Evolutionary conservation across 805 yeast species (phyloP).

Genomic region (Saccharomycopsis oosterbeekiorum): DNA sequence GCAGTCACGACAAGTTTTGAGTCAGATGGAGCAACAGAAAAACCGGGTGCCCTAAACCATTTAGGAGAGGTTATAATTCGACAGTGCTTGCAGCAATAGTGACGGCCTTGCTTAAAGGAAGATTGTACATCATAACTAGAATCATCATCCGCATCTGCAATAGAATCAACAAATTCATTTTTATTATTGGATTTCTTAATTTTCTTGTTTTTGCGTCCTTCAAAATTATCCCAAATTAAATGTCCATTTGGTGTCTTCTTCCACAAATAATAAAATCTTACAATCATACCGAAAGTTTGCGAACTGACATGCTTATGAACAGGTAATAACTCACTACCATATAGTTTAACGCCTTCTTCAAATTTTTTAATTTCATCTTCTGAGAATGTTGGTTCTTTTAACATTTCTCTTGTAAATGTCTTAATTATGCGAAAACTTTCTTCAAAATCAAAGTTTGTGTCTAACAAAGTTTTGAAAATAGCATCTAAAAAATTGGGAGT

Average conservation of each 20-base stretch:
- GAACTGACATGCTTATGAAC: constrained; percentile 63
- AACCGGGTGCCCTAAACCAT: constrained; percentile 71
- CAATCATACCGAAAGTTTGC: constrained; percentile 69
- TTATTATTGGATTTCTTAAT: constrained; percentile 23
- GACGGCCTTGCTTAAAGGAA: constrained; percentile 29
- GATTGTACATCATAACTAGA: constrained; percentile 56
- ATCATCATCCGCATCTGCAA: constrained; percentile 55
- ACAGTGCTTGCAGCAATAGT: constrained; percentile 67
- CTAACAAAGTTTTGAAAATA: constrained; percentile 45
- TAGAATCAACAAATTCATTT: constrained; percentile 12
- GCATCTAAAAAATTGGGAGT: constrained; percentile 82
- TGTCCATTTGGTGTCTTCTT: constrained; percentile 74
- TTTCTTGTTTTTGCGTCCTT: constrained; percentile 59
- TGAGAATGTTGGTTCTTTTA: constrained; percentile 72
- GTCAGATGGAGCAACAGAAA: constrained; percentile 30
- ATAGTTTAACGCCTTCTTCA: constrained; percentile 61
- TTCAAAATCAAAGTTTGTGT: constrained; percentile 38
- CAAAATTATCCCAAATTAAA: constrained; percentile 71
- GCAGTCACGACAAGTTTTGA: constrained; percentile 37
- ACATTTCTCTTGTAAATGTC: constrained; percentile 41
- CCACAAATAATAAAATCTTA: constrained; percentile 85
- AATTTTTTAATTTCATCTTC: constrained; percentile 55
- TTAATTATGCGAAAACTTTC: constrained; percentile 39
- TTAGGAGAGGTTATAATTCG: constrained; percentile 40
- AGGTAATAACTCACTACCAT: constrained; percentile 73